Conservation (phyloP, 2,329 filamentous ascomycete species). For the Monosporascus sp. region DNA sequence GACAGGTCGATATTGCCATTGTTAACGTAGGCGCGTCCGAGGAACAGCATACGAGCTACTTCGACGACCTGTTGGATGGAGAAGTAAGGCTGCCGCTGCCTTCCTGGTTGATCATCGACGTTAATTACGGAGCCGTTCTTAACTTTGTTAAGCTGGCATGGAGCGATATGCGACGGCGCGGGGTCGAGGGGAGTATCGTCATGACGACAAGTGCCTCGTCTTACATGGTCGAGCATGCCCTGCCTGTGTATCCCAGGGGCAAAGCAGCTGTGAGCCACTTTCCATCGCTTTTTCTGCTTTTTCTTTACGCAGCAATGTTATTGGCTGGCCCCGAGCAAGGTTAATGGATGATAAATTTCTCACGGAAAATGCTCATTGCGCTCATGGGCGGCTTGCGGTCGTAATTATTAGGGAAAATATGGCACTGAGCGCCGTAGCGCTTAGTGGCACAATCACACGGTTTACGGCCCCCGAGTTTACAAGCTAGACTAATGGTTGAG, state of each 20-base stretch:
- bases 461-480: constrained; percentile 26
- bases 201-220: constrained; percentile 32
- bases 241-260: constrained; percentile 24
- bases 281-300: constrained; percentile 6
- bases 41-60: constrained; percentile 21
- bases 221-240: constrained; percentile 30
- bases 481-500: constrained; percentile 24
- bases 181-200: constrained; percentile 29
- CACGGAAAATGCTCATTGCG: too few relatives aligned
- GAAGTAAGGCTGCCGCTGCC: constrained; percentile 23
- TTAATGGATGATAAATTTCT: background rate
- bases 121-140: constrained; percentile 28
- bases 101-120: constrained; percentile 21
- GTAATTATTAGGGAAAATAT: too few relatives aligned
- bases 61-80: constrained; percentile 23
- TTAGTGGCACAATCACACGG: constrained; percentile 26
- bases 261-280: constrained; percentile 17
- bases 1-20: constrained; percentile 26
- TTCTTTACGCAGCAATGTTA: background rate
- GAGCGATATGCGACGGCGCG: constrained; percentile 17
- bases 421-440: background rate
- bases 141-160: constrained; percentile 30
- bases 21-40: constrained; percentile 30
- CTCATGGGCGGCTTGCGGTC: too few relatives aligned
- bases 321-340: background rate